Evolutionary conservation across 2,329 filamentous ascomycete species (phyloP), one percentile per base, ranked within the genome.

Genomic region (Coccinonectria pachysandricola): DNA sequence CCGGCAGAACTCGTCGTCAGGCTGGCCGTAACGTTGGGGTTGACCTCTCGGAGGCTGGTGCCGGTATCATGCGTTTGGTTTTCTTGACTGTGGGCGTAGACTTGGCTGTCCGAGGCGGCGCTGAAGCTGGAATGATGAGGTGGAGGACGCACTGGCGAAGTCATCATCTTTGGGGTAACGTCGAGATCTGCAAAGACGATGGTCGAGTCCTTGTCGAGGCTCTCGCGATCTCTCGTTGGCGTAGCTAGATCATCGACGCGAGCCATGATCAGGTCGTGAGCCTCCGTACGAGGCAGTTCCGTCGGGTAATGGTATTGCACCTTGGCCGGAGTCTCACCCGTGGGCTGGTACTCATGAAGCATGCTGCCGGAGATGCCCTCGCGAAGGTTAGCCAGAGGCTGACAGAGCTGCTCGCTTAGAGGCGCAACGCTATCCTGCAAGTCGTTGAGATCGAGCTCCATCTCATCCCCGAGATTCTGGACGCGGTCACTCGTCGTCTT

Each of bases 251-350:
- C 59, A 11, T 59, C 50, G 25, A 62, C 45, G 21, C 52, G 54
- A 10, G 59, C 56, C 18, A 68, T 49, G 11, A 71, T 53, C 9
- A 51, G 39, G 2, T 64, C 60, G 36, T 62, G 62, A 0, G 62
- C 38, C 14, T 57, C 56, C 1, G 91, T 96, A 14, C 77, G 75
- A 4, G 91, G 91, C 2, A 98, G 65, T 3, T 68, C 63, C 2
- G 71, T 80, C 0, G 85, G 82, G 46, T 84, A 94, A n/a, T 73
- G 65, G 54, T 96, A 98, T 27, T 75, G 65, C 15, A 67, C 62
- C 57, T 87, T 91, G 47, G 81, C 74, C 0, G 91, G 91, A 1
- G 91, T 96, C 23, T 79, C 68, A 26, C 91, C 88, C 0, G 91
- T 96, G 0, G 82, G 72, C 19, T 73, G 64, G 52, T 96, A 96